phyloP scores from a whole-genome alignment of 225 moss, liverwort and hornwort genomes.

The Thuidium tamariscinum region DNA sequence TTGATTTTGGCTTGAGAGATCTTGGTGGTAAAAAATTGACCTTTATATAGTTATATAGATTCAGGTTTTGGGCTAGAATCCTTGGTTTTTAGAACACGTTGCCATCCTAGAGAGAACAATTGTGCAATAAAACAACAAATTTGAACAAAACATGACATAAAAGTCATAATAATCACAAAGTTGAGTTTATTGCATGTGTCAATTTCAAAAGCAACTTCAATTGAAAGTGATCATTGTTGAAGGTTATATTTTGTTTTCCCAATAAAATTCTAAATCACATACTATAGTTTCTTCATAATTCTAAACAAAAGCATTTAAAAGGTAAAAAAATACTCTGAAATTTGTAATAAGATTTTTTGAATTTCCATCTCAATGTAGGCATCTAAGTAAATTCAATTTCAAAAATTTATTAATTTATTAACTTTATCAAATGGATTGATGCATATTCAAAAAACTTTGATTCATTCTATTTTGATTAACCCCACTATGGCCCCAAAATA shows the following conservation, averaged over 20 bases:
- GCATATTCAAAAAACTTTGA: background rate
- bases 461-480: background rate
- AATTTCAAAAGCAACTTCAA: background rate
- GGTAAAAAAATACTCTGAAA: background rate
- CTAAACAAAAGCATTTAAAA: background rate
- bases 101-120: rapidly evolving
- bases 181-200: background rate
- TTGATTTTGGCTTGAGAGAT: rapidly evolving
- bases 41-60: rapidly evolving
- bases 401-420: no score
- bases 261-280: background rate
- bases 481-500: no score
- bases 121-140: rapidly evolving
- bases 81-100: background rate
- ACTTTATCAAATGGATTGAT: background rate
- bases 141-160: background rate
- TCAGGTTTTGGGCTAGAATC: no score
- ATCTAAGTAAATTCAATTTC: background rate
- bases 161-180: background rate
- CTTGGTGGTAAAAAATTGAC: rapidly evolving
- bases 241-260: background rate
- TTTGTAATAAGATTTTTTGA: background rate
- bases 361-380: background rate
- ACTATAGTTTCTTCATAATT: background rate
- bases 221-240: background rate